Evolutionary conservation across 139 green algal genomes (phyloP).

Genomic region (Picochlorum costavermella): DNA sequence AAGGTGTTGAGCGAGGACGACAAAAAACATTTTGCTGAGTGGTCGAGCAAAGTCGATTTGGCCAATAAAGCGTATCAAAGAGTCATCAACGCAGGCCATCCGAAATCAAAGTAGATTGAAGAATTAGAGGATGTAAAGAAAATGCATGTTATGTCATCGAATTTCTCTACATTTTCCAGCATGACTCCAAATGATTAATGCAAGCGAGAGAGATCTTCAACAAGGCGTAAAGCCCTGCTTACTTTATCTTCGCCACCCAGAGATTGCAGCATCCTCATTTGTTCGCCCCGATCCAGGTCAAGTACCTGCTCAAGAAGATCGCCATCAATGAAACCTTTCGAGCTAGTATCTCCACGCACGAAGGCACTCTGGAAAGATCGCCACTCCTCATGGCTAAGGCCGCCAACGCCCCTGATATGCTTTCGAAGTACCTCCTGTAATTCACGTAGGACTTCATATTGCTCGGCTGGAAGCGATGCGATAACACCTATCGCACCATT

Average conservation of each 20-base stretch:
- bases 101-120: not conserved
- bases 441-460: conserved; percentile 56
- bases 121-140: not conserved
- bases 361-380: conserved; percentile 75
- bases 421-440: conserved; percentile 65
- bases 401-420: conserved; percentile 79
- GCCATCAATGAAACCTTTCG: conserved; percentile 80
- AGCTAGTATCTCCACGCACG: not conserved
- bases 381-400: conserved; percentile 74
- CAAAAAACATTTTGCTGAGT: conserved; percentile 28
- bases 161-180: not conserved
- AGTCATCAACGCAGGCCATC: not conserved
- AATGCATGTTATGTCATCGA: not conserved
- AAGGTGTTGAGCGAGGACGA: conserved; percentile 12
- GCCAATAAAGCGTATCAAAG: conserved; percentile 9
- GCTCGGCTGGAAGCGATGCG: conserved; percentile 56
- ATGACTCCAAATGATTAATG: conserved; percentile 34
- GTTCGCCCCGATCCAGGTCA: conserved; percentile 52
- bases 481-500: conserved; percentile 86
- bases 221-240: conserved; percentile 29
- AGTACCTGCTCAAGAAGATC: conserved; percentile 92
- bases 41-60: conserved; percentile 14
- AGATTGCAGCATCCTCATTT: conserved; percentile 8
- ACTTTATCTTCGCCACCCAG: conserved; percentile 7
- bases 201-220: conserved; percentile 67